Evolutionary conservation across 192 early-diverging fungal species (phyloP).

Genomic region (Chytriomyces sp.): DNA sequence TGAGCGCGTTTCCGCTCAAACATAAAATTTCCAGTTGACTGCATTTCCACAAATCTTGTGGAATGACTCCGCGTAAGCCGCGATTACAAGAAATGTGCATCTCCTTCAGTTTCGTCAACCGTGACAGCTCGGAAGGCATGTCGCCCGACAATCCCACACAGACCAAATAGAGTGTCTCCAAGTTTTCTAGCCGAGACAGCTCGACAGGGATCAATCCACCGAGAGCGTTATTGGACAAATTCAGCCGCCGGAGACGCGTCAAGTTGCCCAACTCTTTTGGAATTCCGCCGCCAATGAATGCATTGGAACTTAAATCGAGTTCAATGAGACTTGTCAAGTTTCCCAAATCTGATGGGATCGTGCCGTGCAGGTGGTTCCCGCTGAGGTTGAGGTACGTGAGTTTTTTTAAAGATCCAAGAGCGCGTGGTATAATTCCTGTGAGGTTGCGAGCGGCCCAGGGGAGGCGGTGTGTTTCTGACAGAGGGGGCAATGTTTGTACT

Average conservation of each 20-base stretch:
- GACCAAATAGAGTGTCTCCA: background rate
- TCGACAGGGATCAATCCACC: background rate
- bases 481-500: no score
- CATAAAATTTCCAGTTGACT: background rate
- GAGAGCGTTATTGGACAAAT: background rate
- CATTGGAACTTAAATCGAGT: background rate
- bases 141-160: background rate
- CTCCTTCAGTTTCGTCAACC: background rate
- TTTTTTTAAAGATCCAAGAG: background rate
- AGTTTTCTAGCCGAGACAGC: background rate
- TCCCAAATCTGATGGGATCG: background rate
- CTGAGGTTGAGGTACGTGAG: background rate
- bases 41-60: background rate
- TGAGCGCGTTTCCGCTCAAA: slow-evolving; percentile 5
- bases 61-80: background rate
- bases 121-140: background rate
- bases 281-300: background rate
- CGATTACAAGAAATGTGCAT: slow-evolving; percentile 1
- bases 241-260: background rate
- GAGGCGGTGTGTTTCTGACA: background rate
- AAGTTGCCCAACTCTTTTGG: background rate
- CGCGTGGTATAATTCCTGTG: background rate
- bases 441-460: background rate
- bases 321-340: background rate
- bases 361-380: background rate